phyloP scores from a whole-genome alignment of 75 land plant species.

The Selaginella tamariscina region DNA sequence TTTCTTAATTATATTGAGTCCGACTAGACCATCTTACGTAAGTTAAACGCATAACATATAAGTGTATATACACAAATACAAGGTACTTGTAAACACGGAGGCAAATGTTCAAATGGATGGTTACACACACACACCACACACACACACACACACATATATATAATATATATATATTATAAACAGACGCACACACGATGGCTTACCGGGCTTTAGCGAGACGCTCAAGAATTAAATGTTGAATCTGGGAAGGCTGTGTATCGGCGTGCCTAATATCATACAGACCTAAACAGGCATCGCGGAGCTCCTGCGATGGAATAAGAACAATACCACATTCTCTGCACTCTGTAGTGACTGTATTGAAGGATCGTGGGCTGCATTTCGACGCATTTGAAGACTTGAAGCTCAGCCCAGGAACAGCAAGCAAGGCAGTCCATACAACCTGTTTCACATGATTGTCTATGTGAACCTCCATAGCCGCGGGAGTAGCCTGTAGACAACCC shows the following conservation, averaged over 20 bases:
- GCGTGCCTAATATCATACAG: constrained; percentile 44
- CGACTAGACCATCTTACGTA: no score
- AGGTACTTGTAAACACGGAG: no score
- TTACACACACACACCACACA: no score
- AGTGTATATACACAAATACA: no score
- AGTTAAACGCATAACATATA: no score
- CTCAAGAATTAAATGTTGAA: constrained; percentile 50
- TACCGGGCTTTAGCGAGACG: constrained; percentile 73
- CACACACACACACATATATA: no score
- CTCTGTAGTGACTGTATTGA: constrained; percentile 35
- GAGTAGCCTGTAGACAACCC: constrained; percentile 32
- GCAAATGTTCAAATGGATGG: no score
- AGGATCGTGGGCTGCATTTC: constrained; percentile 15
- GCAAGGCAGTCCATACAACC: constrained; percentile 42
- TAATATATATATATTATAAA: no score
- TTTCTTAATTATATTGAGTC: no score
- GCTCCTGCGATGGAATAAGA: constrained; percentile 49
- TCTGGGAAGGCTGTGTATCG: constrained; percentile 33
- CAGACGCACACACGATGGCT: background rate
- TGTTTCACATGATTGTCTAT: constrained; percentile 34
- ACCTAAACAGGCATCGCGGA: constrained; percentile 68
- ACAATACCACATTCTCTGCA: constrained; percentile 38
- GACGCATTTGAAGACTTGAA: constrained; percentile 15
- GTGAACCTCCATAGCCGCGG: constrained; percentile 30
- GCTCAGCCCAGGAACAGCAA: constrained; percentile 38